Evolutionary conservation across 305 asterid species (phyloP).

Genomic region (Withania somnifera): DNA sequence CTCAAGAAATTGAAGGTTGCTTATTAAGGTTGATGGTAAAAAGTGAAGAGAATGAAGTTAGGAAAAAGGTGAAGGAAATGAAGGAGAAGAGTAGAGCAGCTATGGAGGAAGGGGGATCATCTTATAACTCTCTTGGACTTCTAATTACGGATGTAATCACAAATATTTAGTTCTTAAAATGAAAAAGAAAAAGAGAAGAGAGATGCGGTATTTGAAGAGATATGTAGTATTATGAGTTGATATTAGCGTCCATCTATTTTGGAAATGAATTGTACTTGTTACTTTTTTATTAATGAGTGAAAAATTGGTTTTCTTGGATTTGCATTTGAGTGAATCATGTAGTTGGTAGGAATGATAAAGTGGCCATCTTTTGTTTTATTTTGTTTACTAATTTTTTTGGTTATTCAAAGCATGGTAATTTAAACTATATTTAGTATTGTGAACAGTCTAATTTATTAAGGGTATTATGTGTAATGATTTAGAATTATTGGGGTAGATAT

Average conservation of each 20-base stretch:
- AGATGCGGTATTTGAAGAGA: not conserved
- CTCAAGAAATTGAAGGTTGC: constrained; percentile 15
- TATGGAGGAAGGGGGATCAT: constrained; percentile 22
- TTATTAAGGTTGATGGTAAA: constrained; percentile 22
- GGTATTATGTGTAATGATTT: no score
- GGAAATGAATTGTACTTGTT: not conserved
- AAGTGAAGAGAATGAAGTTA: not conserved
- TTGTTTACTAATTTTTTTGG: no score
- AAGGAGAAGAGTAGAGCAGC: constrained; percentile 16
- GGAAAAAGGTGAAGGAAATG: constrained; percentile 19
- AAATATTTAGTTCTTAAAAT: not conserved
- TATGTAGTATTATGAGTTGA: not conserved
- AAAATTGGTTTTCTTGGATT: no score
- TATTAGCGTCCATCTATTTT: not conserved
- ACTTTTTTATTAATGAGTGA: no score
- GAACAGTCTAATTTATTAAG: no score
- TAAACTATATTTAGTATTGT: no score
- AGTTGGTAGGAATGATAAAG: no score
- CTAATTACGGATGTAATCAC: constrained; percentile 2
- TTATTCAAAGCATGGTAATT: no score
- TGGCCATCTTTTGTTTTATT: no score
- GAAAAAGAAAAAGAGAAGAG: not conserved
- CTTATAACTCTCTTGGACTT: constrained; percentile 4
- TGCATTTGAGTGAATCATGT: no score
- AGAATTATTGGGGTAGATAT: no score